Conservation (phyloP, 345 rosid species). For the Pugionium cornutum region DNA sequence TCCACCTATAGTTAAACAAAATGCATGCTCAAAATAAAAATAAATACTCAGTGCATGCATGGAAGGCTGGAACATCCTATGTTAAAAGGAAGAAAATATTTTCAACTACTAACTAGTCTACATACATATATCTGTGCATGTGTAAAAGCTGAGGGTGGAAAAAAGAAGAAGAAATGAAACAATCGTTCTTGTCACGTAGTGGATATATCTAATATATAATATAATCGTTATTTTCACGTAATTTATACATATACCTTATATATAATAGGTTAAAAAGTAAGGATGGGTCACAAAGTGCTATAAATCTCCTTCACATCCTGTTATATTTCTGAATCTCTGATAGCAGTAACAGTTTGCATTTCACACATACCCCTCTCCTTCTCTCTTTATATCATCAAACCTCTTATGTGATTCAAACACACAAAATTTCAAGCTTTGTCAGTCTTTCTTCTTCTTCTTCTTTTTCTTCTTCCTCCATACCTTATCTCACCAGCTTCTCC, state of each 20-base stretch:
- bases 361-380: constrained; percentile 28
- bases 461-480: constrained; percentile 38
- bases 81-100: not conserved
- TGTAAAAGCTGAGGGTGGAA: constrained; percentile 6
- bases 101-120: constrained; percentile 15
- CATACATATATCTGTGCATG: not conserved
- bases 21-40: not conserved
- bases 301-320: constrained; percentile 41
- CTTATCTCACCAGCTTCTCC: constrained; percentile 36
- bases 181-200: constrained; percentile 4
- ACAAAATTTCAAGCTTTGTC: constrained; percentile 35
- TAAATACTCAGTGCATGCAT: constrained; percentile 6
- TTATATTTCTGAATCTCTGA: constrained; percentile 37
- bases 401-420: constrained; percentile 12
- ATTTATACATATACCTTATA: not conserved
- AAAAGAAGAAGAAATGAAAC: not conserved
- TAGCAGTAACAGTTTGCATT: constrained; percentile 32
- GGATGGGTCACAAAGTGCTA: constrained; percentile 47
- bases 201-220: constrained; percentile 1
- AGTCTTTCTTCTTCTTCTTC: constrained; percentile 31
- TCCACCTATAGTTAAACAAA: not conserved
- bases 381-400: constrained; percentile 30
- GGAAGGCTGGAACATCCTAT: constrained; percentile 21
- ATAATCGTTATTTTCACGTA: not conserved
- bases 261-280: constrained; percentile 36